Evolutionary conservation across 1,284 basidiomycete species (phyloP).

Genomic region (Cryptococcus wingfieldii): DNA sequence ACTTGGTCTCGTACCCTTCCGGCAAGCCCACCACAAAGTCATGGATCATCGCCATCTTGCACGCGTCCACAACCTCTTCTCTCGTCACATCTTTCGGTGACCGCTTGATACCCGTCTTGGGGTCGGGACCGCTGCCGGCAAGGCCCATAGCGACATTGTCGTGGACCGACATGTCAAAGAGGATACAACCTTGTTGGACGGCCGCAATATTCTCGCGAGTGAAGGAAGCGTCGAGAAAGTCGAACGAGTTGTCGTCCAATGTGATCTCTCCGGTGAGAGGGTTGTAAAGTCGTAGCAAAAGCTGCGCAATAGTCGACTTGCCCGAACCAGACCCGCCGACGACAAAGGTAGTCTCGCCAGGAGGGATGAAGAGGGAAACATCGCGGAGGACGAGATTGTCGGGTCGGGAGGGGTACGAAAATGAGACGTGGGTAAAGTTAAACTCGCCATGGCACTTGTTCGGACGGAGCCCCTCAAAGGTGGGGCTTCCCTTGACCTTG

Average conservation of each 20-base stretch:
- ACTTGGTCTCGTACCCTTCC: conserved; percentile 77
- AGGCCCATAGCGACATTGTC: conserved; percentile 85
- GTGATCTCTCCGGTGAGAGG: conserved; percentile 61
- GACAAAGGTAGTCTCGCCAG: conserved; percentile 83
- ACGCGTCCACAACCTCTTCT: conserved; percentile 73
- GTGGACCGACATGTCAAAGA: conserved; percentile 76
- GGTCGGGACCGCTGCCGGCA: conserved; percentile 53
- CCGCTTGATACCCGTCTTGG: conserved; percentile 33
- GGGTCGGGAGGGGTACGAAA: conserved; percentile 79
- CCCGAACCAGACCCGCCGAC: conserved; percentile 88
- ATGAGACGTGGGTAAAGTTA: conserved; percentile 68
- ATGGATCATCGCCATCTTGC: conserved; percentile 79
- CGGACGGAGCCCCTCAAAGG: conserved; percentile 43
- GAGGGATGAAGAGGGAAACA: conserved; percentile 62
- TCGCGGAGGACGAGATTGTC: conserved; percentile 48
- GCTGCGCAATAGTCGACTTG: conserved; percentile 83
- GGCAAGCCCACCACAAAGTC: conserved; percentile 80
- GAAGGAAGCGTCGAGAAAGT: conserved; percentile 72
- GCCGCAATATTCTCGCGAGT: conserved; percentile 67
- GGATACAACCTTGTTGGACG: conserved; percentile 70
- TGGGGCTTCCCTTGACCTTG: conserved; percentile 2
- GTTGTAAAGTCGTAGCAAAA: conserved; percentile 75
- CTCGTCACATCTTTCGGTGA: conserved; percentile 54
- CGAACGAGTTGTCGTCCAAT: conserved; percentile 76
- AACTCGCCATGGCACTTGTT: conserved; percentile 68